phyloP scores from a whole-genome alignment of 306 rosid species.

The Cyclanthera cordifolia region DNA sequence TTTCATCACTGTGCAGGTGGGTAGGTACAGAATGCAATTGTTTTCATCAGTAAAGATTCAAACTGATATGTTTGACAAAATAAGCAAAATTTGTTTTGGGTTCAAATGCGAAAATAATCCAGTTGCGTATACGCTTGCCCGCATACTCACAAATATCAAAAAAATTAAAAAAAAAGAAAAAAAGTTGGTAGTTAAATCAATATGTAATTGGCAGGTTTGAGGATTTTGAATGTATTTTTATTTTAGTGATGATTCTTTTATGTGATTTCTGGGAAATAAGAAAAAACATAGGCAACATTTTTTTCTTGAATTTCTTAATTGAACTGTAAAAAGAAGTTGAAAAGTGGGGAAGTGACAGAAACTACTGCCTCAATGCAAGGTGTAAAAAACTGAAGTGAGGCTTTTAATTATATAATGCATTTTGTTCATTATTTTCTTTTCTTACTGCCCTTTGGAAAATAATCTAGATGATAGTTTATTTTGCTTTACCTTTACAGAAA shows the following conservation, averaged over 20 bases:
- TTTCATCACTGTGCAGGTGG: conserved; percentile 12
- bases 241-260: conserved; percentile 7
- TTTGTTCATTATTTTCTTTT: too few species aligned
- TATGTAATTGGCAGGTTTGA: not conserved
- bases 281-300: not conserved
- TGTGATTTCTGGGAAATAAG: not conserved
- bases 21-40: conserved; percentile 8
- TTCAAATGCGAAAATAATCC: not conserved
- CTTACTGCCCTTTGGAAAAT: too few species aligned
- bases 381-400: conserved; percentile 25
- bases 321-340: conserved; percentile 21
- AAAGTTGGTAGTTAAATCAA: not conserved
- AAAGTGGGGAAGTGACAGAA: conserved; percentile 32
- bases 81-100: not conserved
- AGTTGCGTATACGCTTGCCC: not conserved
- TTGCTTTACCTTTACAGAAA: too few species aligned
- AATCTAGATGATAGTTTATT: too few species aligned
- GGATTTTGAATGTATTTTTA: not conserved
- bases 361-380: conserved; percentile 31
- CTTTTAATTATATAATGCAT: too few species aligned
- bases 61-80: not conserved
- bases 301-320: conserved; percentile 9
- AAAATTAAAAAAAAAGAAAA: too few species aligned
- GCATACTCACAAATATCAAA: too few species aligned
- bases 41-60: conserved; percentile 14